Base-by-base conservation (phyloP, 768 basidiomycete genomes). In the Asterophora parasitica region DNA sequence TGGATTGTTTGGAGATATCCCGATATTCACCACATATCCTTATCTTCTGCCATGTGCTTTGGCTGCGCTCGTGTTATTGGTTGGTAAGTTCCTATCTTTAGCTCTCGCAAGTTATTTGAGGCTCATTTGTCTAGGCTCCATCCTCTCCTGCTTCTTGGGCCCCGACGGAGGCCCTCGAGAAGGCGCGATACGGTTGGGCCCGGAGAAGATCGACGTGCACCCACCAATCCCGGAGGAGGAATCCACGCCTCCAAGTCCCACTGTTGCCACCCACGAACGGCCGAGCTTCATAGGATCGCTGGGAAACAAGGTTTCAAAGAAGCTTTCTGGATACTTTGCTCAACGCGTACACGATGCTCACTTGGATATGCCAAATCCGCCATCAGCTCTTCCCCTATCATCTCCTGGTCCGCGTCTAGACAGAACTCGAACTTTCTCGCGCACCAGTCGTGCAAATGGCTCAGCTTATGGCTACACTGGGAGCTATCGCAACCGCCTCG, bases 81-180 rank as follows among this genome's bases (percentile, higher is more conserved):
- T 72, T 34, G 88, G 88, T 86, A 55, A 49, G 74, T 23, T 23
- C 23, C 53, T 45, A 20, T 50, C 37, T 40, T 54, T 27, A 37
- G 44, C n/a, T 30, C 44, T 48, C 34, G 45, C 15, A 33, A 42
- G 42, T 23, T 45, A 15, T 12, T 48, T 43, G 28, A 36, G 35
- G 48, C 37, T 49, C 20, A 44, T 36, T 12, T 5, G 51, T 32
- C 33, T 49, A 89, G 94, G 94, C n/a, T 85, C 91, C 3, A 54
- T 96, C 44, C 73, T 98, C 27, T 84, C 85, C 0, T 82, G 91
- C 55, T 96, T 97, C 75, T 81, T 99, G 35, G 88, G 83, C 13
- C 83, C 76, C 48, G 93, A 99, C 61, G 96, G 92, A 45, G 94
- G 95, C 8, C 88, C 92, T 12, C 78, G 89, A 45, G 80, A 88